These are phyloP conservation scores for Kwoniella sp. DNA, from an alignment of 768 basidiomycete genomes.

Conservation along the genomic window DNA sequence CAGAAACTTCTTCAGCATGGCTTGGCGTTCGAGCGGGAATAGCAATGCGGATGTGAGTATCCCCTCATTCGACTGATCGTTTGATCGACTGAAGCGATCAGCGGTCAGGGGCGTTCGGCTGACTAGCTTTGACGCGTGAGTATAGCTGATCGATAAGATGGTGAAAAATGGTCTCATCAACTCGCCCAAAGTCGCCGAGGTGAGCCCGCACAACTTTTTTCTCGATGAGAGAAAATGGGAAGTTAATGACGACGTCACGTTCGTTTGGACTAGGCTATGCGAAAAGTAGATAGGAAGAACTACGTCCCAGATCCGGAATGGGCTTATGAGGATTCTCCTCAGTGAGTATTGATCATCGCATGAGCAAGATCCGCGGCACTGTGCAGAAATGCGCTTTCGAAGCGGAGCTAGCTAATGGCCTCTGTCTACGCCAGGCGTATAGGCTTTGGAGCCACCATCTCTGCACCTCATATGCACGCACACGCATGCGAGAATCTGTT, in stretches of 20 bases:
- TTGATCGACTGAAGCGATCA: too few species aligned
- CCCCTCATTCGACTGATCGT: not conserved
- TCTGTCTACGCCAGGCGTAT: too few species aligned
- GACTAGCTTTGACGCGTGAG: not conserved
- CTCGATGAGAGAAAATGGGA: too few species aligned
- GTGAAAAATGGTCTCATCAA: conserved; percentile 62
- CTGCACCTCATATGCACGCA: conserved; percentile 97
- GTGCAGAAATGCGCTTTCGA: too few species aligned
- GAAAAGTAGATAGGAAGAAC: conserved; percentile 68
- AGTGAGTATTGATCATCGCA: conserved; percentile 59
- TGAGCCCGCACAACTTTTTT: conserved; percentile 52
- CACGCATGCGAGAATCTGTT: conserved; percentile 79
- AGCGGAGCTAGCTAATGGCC: too few species aligned
- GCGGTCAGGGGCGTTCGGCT: too few species aligned
- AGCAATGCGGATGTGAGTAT: conserved; percentile 64
- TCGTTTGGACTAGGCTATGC: conserved; percentile 65
- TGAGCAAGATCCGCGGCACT: too few species aligned
- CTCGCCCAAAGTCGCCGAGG: conserved; percentile 63
- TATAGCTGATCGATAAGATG: conserved; percentile 69
- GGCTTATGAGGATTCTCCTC: conserved; percentile 80
- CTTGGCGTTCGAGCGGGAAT: conserved; percentile 66
- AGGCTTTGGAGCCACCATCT: conserved; percentile 86
- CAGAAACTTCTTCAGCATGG: conserved; percentile 25
- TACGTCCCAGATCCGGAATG: conserved; percentile 61
- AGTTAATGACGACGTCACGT: not conserved